Base-by-base conservation (phyloP, 2,329 filamentous ascomycete species). In the Ceratocystis alfenasii region DNA sequence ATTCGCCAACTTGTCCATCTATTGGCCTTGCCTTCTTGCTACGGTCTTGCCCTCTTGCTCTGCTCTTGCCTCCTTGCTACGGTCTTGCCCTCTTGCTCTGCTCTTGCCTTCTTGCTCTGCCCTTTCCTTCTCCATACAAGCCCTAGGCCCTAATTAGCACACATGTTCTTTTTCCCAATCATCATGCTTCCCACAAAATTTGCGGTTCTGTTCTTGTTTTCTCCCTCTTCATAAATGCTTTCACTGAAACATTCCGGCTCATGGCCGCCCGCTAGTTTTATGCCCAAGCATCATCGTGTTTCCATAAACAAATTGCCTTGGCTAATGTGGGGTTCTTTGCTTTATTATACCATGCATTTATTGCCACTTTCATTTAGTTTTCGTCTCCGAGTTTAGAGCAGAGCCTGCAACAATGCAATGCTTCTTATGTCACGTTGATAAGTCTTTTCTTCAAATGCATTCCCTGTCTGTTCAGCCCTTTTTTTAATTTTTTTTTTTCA, bases 141-240 rank as follows among this genome's bases (percentile, higher is more conserved):
- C 55, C 55, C 55, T 59, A 36, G 33, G 55, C 55, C 55, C 55
- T 59, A 59, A n/a, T 28, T 3, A 33, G 17, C 55, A n/a, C 55
- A 59, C 55, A 59, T 17, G 1, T n/a, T 30, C 4, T 36, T 59
- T 8, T 36, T 30, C 20, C 5, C 55, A 8, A n/a, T 36, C 28
- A 17, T 36, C 28, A 36, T 33, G 12, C 10, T 15, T 12, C 36
- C 3, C 36, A 5, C 3, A 36, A 41, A 41, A 41, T 41, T 15
- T 41, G 36, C 36, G 36, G 36, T 41, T 12, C 50, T 55, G 36
- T 41, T 12, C 50, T 55, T 55, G 2, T 55, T 17, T 33, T n/a
- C 53, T 3, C 33, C n/a, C 30, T 59, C 55, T 59, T 36, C 17
- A 28, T 36, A 53, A 20, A 6, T 15, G 5, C n/a, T 6, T 20